A percentile compares a stretch with the other conserved stretches of the same genome.
Conservation (phyloP, 1,284 basidiomycete genomes). For the Leucoagaricus sp. region DNA sequence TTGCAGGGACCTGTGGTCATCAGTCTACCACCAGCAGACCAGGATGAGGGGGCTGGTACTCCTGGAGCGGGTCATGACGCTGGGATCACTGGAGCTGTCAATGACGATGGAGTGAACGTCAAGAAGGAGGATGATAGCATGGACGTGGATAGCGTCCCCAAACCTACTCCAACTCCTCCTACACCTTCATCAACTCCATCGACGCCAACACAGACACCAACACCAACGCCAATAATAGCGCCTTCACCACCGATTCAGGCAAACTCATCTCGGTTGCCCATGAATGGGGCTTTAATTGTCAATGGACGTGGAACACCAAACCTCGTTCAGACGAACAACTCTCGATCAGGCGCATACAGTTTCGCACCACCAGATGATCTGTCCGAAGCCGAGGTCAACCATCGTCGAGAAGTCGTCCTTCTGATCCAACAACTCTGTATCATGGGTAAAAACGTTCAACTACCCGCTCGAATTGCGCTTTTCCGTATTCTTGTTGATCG, state of each 20-base stretch:
- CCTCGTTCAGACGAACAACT: slow-evolving; percentile 21
- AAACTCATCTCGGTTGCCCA: slow-evolving; percentile 14
- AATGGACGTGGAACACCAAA: slow-evolving; percentile 26
- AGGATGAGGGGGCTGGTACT: background rate
- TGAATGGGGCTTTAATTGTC: slow-evolving; percentile 31
- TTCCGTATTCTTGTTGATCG: slow-evolving; percentile 90
- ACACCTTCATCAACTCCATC: background rate
- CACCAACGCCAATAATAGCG: background rate
- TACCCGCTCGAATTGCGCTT: slow-evolving; percentile 84
- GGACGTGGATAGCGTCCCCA: slow-evolving; percentile 4
- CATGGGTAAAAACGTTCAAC: slow-evolving; percentile 96
- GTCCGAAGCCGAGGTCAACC: slow-evolving; percentile 49
- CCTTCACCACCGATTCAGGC: background rate
- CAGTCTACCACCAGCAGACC: slow-evolving; percentile 15
- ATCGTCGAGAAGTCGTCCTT: slow-evolving; percentile 74
- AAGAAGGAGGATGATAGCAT: slow-evolving; percentile 14
- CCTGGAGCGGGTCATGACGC: background rate
- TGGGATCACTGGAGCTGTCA: too few relatives aligned
- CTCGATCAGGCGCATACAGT: slow-evolving; percentile 40
- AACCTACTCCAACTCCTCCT: background rate
- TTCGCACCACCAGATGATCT: slow-evolving; percentile 54
- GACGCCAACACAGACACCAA: background rate
- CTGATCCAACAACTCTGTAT: slow-evolving; percentile 92
- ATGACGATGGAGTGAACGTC: background rate
- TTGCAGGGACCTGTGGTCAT: slow-evolving; percentile 18